Conservation (phyloP, 352 stramenopile species). For the Vaucheria bursata region DNA sequence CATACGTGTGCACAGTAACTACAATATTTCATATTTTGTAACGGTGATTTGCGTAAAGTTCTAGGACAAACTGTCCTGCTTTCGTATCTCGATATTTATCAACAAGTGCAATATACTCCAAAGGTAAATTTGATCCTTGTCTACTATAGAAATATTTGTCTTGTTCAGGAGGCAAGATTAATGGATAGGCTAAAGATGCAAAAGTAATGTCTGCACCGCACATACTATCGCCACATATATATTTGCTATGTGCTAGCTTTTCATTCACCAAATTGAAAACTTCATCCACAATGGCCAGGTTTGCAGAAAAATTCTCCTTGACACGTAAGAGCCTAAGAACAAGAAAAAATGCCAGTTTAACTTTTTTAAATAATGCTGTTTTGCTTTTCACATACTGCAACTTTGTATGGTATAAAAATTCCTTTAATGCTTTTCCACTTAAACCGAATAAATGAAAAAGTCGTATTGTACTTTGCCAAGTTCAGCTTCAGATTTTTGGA, state of each 20-base stretch:
- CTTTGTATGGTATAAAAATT: no score
- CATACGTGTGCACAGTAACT: no score
- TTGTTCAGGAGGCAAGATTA: conserved; percentile 16
- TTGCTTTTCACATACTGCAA: no score
- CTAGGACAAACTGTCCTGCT: not conserved
- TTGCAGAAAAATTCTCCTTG: not conserved
- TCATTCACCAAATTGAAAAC: conserved; percentile 12
- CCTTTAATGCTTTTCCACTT: no score
- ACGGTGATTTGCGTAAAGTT: not conserved
- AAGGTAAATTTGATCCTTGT: not conserved
- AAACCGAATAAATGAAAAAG: no score
- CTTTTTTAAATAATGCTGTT: no score
- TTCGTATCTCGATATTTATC: not conserved
- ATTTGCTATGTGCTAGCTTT: conserved; percentile 8
- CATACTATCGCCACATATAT: conserved; percentile 20
- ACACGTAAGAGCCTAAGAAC: not conserved
- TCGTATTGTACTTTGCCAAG: no score
- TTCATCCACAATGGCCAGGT: not conserved
- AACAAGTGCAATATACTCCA: not conserved
- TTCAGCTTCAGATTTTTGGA: no score
- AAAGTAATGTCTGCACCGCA: conserved; percentile 30
- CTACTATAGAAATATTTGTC: not conserved
- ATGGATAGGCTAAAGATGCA: conserved; percentile 19
- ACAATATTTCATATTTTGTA: no score
- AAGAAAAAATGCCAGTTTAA: no score